Percentiles rank a stretch among this genome's conserved stretches.
These are phyloP conservation scores for Thalassiosira exigua DNA, from an alignment of 352 stramenopile species.

Conservation along the genomic window DNA sequence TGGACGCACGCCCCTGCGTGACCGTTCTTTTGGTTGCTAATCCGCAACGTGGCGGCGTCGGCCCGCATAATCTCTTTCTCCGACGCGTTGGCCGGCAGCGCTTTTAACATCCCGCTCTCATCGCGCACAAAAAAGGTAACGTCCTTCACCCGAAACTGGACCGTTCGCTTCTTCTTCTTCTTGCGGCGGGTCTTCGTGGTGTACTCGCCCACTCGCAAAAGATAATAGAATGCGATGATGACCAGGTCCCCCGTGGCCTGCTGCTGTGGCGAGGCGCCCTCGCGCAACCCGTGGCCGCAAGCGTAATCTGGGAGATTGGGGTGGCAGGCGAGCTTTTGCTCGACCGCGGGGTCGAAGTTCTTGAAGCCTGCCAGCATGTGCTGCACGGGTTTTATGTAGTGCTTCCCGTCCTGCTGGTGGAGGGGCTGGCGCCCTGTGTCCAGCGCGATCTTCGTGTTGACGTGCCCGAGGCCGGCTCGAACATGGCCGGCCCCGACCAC, in stretches of 20 bases:
- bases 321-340: slow-evolving; percentile 16
- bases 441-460: slow-evolving; percentile 14
- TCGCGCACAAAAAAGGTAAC: not conserved
- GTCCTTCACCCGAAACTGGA: slow-evolving; percentile 11
- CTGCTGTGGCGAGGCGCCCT: not conserved
- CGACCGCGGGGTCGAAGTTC: slow-evolving; percentile 16
- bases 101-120: not conserved
- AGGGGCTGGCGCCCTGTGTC: not conserved
- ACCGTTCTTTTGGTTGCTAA: slow-evolving; percentile 42
- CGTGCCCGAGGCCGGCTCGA: slow-evolving; percentile 9
- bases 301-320: slow-evolving; percentile 22
- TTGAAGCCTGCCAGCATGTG: slow-evolving; percentile 28
- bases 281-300: not conserved
- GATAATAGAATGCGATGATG: slow-evolving; percentile 50
- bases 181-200: slow-evolving; percentile 8
- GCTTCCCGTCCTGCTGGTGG: not conserved
- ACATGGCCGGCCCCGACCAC: not conserved
- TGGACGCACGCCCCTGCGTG: slow-evolving; percentile 14
- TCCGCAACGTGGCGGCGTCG: slow-evolving; percentile 10
- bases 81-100: not conserved
- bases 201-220: slow-evolving; percentile 43
- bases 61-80: slow-evolving; percentile 1
- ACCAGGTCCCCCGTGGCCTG: slow-evolving; percentile 13
- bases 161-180: slow-evolving; percentile 12
- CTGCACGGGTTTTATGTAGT: not conserved